A percentile compares a stretch with the other conserved stretches of the same genome.
Conservation (phyloP, 2,329 filamentous ascomycete species). For the Raffaelea arxii region DNA sequence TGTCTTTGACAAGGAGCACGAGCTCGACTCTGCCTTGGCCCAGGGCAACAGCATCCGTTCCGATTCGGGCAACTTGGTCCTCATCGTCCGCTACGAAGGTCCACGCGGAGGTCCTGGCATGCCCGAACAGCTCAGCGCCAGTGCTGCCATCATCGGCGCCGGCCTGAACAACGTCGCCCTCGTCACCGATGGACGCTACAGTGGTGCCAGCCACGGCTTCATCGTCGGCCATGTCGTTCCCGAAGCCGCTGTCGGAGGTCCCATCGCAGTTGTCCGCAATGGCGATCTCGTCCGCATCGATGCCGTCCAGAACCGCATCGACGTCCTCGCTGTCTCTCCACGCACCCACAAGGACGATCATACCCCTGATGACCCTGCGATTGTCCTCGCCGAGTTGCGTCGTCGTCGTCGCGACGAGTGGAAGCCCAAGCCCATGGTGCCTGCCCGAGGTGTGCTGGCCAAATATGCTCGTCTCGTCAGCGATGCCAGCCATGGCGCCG, state of each 20-base stretch:
- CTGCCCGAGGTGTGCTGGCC: constrained; percentile 74
- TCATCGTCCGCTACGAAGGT: constrained; percentile 88
- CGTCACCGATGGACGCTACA: constrained; percentile 86
- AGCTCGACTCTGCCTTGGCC: constrained; percentile 65
- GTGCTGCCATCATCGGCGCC: constrained; percentile 86
- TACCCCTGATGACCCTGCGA: constrained; percentile 10
- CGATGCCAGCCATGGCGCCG: constrained; percentile 83
- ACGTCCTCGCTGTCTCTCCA: constrained; percentile 36
- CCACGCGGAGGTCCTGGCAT: constrained; percentile 91
- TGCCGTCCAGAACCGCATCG: constrained; percentile 69
- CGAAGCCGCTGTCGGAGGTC: constrained; percentile 80
- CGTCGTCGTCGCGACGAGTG: constrained; percentile 51
- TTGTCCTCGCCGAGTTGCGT: constrained; percentile 45
- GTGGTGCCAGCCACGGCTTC: constrained; percentile 81
- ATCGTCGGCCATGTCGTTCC: constrained; percentile 90
- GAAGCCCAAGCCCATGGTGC: constrained; percentile 58
- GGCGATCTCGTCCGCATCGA: constrained; percentile 83
- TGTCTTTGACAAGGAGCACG: constrained; percentile 79
- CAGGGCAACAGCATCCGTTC: constrained; percentile 42
- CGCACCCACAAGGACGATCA: constrained; percentile 26
- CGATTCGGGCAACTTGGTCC: constrained; percentile 65
- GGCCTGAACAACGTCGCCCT: constrained; percentile 79
- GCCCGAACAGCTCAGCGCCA: constrained; percentile 87
- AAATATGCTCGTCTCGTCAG: constrained; percentile 86
- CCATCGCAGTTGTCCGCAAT: constrained; percentile 71